Evolutionary conservation across 768 basidiomycete species (phyloP).

Genomic region (Psilocybe cyanescens): DNA sequence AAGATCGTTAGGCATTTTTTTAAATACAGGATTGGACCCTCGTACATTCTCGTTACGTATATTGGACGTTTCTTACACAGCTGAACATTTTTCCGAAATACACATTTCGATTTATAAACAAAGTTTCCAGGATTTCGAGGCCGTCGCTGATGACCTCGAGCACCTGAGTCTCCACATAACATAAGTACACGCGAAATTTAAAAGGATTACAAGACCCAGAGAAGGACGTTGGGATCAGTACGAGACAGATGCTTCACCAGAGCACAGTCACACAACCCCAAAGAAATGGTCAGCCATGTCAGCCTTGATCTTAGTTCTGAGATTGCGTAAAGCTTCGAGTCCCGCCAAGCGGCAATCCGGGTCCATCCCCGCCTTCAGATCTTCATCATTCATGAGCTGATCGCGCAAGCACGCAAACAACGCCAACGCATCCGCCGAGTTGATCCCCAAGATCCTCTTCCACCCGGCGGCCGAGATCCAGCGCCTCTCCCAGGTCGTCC

Average conservation of each 20-base stretch:
- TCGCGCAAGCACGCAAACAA: constrained; percentile 36
- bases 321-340: constrained; percentile 28
- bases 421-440: constrained; percentile 34
- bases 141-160: no score
- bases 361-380: constrained; percentile 29
- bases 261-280: constrained; percentile 13
- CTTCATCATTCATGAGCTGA: constrained; percentile 34
- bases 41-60: no score
- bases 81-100: no score
- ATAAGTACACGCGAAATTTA: no score
- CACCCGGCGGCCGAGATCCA: constrained; percentile 37
- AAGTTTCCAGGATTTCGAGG: no score
- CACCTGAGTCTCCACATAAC: no score
- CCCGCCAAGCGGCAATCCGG: constrained; percentile 35
- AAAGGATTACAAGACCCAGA: not conserved
- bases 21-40: no score
- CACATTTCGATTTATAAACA: no score
- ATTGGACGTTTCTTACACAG: no score
- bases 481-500: constrained; percentile 32
- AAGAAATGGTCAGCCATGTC: constrained; percentile 33
- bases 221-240: no score
- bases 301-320: constrained; percentile 21
- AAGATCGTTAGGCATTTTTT: no score
- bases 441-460: constrained; percentile 32
- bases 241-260: not conserved